A percentile compares a stretch with the other conserved stretches of the same genome.
Conservation (phyloP, 139 green algal species). For the Chlorella sorokiniana region DNA sequence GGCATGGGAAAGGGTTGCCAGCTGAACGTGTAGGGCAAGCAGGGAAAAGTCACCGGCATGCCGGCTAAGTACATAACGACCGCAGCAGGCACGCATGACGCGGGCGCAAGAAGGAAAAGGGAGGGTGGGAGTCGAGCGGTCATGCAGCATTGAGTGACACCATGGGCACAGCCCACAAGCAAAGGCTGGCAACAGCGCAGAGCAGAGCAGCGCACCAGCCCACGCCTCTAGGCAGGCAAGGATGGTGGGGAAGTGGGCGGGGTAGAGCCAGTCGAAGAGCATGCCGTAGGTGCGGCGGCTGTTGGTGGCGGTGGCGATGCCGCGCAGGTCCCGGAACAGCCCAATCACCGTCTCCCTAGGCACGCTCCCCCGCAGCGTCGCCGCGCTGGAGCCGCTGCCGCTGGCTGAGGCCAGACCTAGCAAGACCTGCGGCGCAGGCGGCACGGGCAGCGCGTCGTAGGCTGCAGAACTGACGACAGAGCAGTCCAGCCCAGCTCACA, state of each 20-base stretch:
- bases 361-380: conserved; percentile 57
- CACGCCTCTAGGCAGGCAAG: conserved; percentile 85
- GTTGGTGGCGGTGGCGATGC: conserved; percentile 89
- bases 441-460: neutral
- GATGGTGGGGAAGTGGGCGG: conserved; percentile 83
- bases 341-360: conserved; percentile 78
- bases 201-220: conserved; percentile 40
- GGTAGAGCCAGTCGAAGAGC: conserved; percentile 98
- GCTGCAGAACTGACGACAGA: neutral
- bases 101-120: too few relatives aligned
- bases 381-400: conserved; percentile 41
- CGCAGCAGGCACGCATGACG: too few relatives aligned
- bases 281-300: conserved; percentile 77
- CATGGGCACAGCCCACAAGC: neutral
- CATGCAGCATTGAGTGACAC: too few relatives aligned
- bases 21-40: too few relatives aligned
- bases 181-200: neutral
- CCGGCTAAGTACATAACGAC: too few relatives aligned
- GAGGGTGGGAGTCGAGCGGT: too few relatives aligned
- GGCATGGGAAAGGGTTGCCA: neutral
- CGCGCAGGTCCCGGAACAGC: conserved; percentile 93
- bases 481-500: too few relatives aligned
- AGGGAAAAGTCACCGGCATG: too few relatives aligned
- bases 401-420: conserved; percentile 50
- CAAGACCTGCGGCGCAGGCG: conserved; percentile 53